Conservation (phyloP, 495 filamentous ascomycete genomes). For the Amniculicola lignicola region DNA sequence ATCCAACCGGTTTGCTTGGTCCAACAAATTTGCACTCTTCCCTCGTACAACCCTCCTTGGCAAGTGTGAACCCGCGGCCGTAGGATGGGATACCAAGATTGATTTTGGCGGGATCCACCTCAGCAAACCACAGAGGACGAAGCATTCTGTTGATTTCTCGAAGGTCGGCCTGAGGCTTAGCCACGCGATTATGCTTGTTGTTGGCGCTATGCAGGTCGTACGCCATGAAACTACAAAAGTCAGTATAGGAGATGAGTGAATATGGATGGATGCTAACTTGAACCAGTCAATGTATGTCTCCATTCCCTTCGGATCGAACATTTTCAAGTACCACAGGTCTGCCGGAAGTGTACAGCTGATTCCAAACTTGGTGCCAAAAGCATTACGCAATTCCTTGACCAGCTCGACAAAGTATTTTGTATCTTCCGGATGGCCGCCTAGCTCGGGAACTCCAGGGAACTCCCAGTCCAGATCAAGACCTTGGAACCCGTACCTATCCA, state of each 20-base stretch:
- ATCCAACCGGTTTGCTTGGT: not conserved
- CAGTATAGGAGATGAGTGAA: too few species aligned
- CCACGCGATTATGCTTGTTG: conserved; percentile 27
- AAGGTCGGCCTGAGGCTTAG: conserved; percentile 43
- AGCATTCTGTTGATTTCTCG: conserved; percentile 41
- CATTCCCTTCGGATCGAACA: conserved; percentile 12
- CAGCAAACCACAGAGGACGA: conserved; percentile 44
- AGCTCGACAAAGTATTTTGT: conserved; percentile 46
- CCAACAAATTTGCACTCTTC: conserved; percentile 1
- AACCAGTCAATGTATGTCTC: conserved; percentile 12
- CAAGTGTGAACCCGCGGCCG: conserved; percentile 44
- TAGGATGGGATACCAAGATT: conserved; percentile 49
- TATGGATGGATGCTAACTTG: too few species aligned
- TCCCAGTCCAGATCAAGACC: conserved; percentile 55
- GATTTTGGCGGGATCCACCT: conserved; percentile 40
- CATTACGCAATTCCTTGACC: conserved; percentile 44
- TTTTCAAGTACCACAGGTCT: not conserved
- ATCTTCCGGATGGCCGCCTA: conserved; percentile 46
- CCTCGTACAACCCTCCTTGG: conserved; percentile 32
- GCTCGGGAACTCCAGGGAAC: conserved; percentile 50
- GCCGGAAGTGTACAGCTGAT: conserved; percentile 44
- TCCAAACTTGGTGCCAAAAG: conserved; percentile 41
- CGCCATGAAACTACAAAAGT: conserved; percentile 53
- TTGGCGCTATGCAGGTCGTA: conserved; percentile 48
- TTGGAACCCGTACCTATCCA: conserved; percentile 49